These are phyloP conservation scores for Trypanosoma congolense DNA, from an alignment of 208 protist genomes.

Conservation along the genomic window DNA sequence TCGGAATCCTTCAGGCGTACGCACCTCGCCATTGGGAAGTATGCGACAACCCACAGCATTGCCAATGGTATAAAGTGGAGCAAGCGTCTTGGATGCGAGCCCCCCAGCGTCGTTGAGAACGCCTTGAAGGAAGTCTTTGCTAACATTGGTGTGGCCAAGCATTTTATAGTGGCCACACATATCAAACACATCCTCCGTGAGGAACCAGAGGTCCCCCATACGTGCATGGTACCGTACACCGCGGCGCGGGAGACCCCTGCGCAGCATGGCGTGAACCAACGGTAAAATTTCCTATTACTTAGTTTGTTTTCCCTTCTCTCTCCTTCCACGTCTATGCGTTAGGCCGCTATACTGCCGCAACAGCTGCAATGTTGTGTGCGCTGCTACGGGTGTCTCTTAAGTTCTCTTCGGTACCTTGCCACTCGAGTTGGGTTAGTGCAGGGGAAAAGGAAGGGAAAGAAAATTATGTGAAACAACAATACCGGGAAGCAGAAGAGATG, in stretches of 20 bases:
- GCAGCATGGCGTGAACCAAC: conserved; percentile 4
- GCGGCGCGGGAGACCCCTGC: conserved; percentile 19
- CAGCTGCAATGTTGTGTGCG: no score
- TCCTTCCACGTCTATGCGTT: not conserved
- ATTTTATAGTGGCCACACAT: conserved; percentile 78
- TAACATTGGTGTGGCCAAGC: conserved; percentile 29
- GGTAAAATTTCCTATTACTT: not conserved
- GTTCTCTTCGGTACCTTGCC: no score
- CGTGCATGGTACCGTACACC: conserved; percentile 43
- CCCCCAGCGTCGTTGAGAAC: conserved; percentile 64
- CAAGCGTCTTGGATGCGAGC: conserved; percentile 46
- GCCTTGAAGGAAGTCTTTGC: conserved; percentile 70
- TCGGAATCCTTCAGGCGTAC: conserved; percentile 79
- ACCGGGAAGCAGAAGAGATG: no score
- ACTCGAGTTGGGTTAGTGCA: no score
- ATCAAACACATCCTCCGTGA: conserved; percentile 79
- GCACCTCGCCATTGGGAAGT: conserved; percentile 43
- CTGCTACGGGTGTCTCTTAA: no score
- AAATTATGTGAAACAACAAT: no score
- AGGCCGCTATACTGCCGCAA: no score
- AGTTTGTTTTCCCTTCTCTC: not conserved
- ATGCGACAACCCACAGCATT: conserved; percentile 53
- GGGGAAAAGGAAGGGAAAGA: no score
- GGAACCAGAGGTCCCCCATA: conserved; percentile 58
- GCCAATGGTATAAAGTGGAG: conserved; percentile 55